Evolutionary conservation across 2,329 filamentous ascomycete genomes (phyloP).

Genomic region (Nigrospora oryzae): DNA sequence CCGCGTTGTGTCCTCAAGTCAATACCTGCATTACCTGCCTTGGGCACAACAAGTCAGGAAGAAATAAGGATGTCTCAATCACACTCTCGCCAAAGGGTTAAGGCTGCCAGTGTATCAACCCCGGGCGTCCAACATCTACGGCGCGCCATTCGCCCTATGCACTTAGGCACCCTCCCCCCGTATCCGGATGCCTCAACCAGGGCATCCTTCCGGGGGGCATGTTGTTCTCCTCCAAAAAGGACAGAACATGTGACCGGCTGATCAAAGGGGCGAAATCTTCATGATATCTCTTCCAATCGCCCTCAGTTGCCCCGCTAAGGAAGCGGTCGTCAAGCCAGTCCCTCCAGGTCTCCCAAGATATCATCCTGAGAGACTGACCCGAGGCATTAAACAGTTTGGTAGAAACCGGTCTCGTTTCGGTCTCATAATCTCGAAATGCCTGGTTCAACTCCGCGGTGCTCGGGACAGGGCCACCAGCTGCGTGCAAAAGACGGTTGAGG

Average conservation of each 20-base stretch:
- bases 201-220: neutral
- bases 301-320: neutral
- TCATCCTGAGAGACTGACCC: neutral
- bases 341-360: neutral
- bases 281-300: constrained; percentile 1
- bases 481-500: neutral
- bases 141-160: too few relatives aligned
- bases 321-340: neutral
- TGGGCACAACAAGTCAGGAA: too few relatives aligned
- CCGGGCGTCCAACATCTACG: too few relatives aligned
- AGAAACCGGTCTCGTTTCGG: neutral
- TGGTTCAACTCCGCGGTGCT: neutral
- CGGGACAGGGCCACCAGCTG: neutral
- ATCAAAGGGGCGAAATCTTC: neutral
- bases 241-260: neutral
- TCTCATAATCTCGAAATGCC: neutral
- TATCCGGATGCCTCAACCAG: neutral
- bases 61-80: too few relatives aligned
- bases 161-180: neutral
- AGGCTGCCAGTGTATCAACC: too few relatives aligned
- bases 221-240: neutral
- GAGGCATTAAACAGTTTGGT: neutral
- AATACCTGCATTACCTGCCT: too few relatives aligned
- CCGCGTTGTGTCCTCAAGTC: too few relatives aligned
- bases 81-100: too few relatives aligned